phyloP scores from a whole-genome alignment of 2,329 filamentous ascomycete species.

The Fusarium ramigenum region DNA sequence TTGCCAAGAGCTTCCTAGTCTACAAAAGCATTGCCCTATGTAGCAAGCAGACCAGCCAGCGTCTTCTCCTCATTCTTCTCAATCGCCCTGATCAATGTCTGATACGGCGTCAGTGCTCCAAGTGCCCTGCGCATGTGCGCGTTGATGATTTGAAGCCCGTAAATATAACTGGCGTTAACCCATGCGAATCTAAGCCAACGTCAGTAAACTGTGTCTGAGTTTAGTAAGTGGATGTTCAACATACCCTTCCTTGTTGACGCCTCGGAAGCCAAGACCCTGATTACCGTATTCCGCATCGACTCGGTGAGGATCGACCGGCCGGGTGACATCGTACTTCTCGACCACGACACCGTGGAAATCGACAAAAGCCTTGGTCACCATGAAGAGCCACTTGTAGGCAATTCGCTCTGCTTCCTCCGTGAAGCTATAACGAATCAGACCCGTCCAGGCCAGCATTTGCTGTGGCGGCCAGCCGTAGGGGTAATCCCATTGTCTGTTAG shows the following conservation, averaged over 20 bases:
- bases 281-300: conserved; percentile 98
- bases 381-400: conserved; percentile 96
- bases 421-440: conserved; percentile 90
- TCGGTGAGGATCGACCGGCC: conserved; percentile 87
- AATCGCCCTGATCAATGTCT: conserved; percentile 79
- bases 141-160: conserved; percentile 87
- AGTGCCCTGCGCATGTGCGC: conserved; percentile 90
- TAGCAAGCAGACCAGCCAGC: conserved; percentile 54
- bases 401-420: conserved; percentile 87
- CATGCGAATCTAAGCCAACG: conserved; percentile 80
- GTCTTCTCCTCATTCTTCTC: conserved; percentile 64
- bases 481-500: conserved; percentile 98
- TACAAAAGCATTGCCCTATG: conserved; percentile 24
- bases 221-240: not conserved
- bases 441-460: conserved; percentile 98
- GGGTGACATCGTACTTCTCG: conserved; percentile 97
- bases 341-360: conserved; percentile 99
- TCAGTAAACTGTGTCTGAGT: conserved; percentile 40
- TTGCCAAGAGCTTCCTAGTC: conserved; percentile 9
- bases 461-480: conserved; percentile 98
- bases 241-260: conserved; percentile 93
- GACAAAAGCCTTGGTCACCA: conserved; percentile 98
- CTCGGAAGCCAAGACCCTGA: conserved; percentile 94
- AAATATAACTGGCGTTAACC: conserved; percentile 98
- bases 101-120: conserved; percentile 86